These are phyloP conservation scores for Solanum arcanum DNA, from an alignment of 257 asterid species.

Conservation along the genomic window DNA sequence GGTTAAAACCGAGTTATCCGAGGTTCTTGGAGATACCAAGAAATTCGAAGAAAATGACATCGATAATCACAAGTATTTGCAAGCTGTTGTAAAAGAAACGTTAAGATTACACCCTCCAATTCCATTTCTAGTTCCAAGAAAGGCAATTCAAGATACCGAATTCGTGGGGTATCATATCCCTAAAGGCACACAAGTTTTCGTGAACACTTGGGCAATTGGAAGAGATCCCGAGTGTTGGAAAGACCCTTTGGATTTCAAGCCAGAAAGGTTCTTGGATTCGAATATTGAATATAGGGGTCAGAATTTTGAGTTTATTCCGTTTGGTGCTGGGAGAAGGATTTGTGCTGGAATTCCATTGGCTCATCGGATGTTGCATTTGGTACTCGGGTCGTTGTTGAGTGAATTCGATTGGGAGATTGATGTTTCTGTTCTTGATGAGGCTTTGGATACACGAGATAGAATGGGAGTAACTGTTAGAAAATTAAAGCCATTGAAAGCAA, in stretches of 20 bases:
- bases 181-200: constrained; percentile 35
- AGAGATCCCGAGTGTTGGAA: constrained; percentile 39
- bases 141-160: constrained; percentile 29
- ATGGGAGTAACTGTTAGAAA: constrained; percentile 20
- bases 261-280: constrained; percentile 37
- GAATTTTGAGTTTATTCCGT: constrained; percentile 41
- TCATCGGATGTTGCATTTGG: constrained; percentile 43
- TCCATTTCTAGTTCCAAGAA: constrained; percentile 43
- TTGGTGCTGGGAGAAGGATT: constrained; percentile 51
- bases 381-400: constrained; percentile 13
- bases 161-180: constrained; percentile 40
- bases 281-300: constrained; percentile 43
- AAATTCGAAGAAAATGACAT: constrained; percentile 38
- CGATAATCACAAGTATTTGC: constrained; percentile 36
- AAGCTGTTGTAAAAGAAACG: constrained; percentile 41
- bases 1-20: constrained; percentile 30
- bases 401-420: constrained; percentile 25
- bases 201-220: constrained; percentile 48
- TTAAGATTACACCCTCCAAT: constrained; percentile 43
- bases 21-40: constrained; percentile 14
- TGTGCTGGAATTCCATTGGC: constrained; percentile 51
- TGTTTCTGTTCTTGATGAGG: background rate
- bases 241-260: constrained; percentile 34
- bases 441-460: constrained; percentile 18
- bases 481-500: constrained; percentile 15